phyloP scores from a whole-genome alignment of 225 moss, liverwort and hornwort species.

The Antitrichia curtipendula region DNA sequence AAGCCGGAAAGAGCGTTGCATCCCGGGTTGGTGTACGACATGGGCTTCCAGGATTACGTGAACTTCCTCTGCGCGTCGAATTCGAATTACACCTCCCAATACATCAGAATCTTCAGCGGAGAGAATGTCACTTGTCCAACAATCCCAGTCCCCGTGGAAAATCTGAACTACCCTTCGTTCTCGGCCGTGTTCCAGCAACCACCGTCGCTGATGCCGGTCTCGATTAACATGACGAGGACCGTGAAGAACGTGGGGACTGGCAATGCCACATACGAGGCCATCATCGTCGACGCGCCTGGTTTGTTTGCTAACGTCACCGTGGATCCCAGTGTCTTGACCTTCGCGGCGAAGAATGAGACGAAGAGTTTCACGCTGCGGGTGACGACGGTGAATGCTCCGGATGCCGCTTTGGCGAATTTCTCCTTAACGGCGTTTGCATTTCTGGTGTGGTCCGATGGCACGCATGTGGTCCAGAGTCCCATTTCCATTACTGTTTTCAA shows the following conservation, averaged over 20 bases:
- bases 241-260: conserved; percentile 32
- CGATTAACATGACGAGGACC: conserved; percentile 10
- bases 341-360: not conserved
- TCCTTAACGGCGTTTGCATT: not conserved
- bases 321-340: conserved; percentile 1
- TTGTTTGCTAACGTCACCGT: not conserved
- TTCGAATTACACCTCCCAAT: not conserved
- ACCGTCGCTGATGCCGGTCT: not conserved
- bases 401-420: not conserved
- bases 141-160: not conserved
- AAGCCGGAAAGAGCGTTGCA: conserved; percentile 22
- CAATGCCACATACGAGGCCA: not conserved
- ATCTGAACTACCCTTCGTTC: conserved; percentile 65
- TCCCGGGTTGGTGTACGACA: conserved; percentile 54
- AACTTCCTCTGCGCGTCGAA: conserved; percentile 25
- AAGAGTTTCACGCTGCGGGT: not conserved
- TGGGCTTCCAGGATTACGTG: conserved; percentile 11
- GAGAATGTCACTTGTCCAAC: conserved; percentile 1
- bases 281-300: not conserved
- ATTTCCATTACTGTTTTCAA: conserved; percentile 1
- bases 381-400: not conserved
- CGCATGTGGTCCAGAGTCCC: conserved; percentile 1
- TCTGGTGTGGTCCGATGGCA: conserved; percentile 8
- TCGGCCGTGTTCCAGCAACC: not conserved
- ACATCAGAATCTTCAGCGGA: not conserved